Evolutionary conservation across 805 yeast genomes (phyloP), one percentile per base, ranked within the genome.

Genomic region (Sungouiozyma intestinalis): DNA sequence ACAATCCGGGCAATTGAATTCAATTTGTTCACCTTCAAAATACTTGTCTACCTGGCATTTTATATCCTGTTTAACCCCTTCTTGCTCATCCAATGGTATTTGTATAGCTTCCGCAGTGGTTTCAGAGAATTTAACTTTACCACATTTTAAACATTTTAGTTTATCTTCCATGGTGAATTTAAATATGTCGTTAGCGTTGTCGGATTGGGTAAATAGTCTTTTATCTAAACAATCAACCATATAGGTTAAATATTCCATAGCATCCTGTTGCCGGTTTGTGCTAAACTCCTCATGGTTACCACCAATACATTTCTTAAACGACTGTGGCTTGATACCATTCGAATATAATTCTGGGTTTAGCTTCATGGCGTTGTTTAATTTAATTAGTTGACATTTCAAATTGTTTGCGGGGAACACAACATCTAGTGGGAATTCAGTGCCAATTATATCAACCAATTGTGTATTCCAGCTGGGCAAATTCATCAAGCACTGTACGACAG

Each of bases 261-360:
- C 92, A 66, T 92, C 99, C 60, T 92, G 98, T 58, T 92, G 99
- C 51, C 79, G 76, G 71, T 80, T 84, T 0, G 95, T 79, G 36
- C 79, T 70, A 52, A 92, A 92, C 54, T 92, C 98, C 15, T 69
- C 69, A 59, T 92, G 94, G 32, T 76, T 76, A 40, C 73, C 72
- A 3, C 96, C 96, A 40, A 92, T 68, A 19, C 86, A 65, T 7
- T 75, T 66, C 58, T 90, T 90, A 62, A 92, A 79, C 38, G 81
- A 71, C 1, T 75, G 67, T 0, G 96, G 96, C 40, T 76, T 73
- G 16, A 92, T 71, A 4, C 97, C 97, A 34, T 67, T 55, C 55
- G 85, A 92, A 58, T 79, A 85, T 36, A 69, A 70, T 4, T 65
- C 55, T 0, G 66, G 56, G 5, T 69, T 73, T 0, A 67, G 43